A percentile compares a stretch with the other conserved stretches of the same genome.
These are phyloP conservation scores for Malbranchea zuffiana DNA, from an alignment of 2,329 filamentous ascomycete genomes.

Conservation along the genomic window DNA sequence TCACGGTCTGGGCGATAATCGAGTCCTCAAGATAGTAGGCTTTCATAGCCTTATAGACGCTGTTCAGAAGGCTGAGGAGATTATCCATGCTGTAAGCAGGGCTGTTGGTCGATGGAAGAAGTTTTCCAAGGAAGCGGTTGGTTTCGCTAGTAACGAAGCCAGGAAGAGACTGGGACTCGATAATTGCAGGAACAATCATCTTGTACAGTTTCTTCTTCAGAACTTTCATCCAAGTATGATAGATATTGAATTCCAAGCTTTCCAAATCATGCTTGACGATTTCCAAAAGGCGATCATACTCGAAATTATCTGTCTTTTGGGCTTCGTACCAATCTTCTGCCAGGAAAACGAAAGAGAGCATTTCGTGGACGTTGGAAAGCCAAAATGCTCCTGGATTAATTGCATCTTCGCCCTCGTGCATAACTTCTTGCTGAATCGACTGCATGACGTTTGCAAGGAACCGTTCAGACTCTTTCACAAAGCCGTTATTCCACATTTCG, in stretches of 20 bases:
- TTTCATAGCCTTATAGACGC: conserved; percentile 97
- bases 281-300: conserved; percentile 92
- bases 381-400: conserved; percentile 97
- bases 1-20: conserved; percentile 91
- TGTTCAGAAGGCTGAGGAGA: conserved; percentile 86
- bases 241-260: conserved; percentile 98
- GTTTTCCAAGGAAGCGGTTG: conserved; percentile 94
- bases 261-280: conserved; percentile 99
- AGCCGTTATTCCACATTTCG: conserved; percentile 99
- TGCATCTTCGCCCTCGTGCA: conserved; percentile 96
- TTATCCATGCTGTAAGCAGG: conserved; percentile 99
- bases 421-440: conserved; percentile 97
- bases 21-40: conserved; percentile 93
- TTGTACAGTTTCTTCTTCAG: conserved; percentile 98
- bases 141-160: conserved; percentile 98
- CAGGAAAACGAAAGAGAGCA: conserved; percentile 98
- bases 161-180: conserved; percentile 94
- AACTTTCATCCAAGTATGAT: conserved; percentile 99
- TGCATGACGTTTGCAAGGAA: conserved; percentile 99
- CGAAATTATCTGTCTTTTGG: conserved; percentile 98
- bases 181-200: conserved; percentile 99
- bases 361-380: conserved; percentile 98
- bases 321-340: conserved; percentile 99
- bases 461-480: conserved; percentile 97
- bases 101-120: conserved; percentile 76